Percentiles rank a stretch among this genome's conserved stretches.
Evolutionary conservation across 352 stramenopile species (phyloP).

Genomic region (Elongisporangium senticosum): DNA sequence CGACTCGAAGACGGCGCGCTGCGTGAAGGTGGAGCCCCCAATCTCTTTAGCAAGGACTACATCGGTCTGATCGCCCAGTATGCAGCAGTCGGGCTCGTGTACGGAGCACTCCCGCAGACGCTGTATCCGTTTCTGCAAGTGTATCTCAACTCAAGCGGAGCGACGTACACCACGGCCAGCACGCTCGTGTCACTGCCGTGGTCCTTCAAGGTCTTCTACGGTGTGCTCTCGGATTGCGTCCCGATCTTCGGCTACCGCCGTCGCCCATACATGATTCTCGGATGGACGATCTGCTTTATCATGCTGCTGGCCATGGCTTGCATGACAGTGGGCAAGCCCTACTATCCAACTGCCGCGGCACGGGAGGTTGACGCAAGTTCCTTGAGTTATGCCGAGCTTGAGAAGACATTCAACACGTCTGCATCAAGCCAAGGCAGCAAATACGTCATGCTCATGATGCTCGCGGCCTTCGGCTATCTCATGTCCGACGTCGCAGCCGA

Average conservation of each 20-base stretch:
- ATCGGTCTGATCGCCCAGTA: conserved; percentile 35
- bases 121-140: conserved; percentile 38
- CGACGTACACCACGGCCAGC: conserved; percentile 25
- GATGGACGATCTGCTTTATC: conserved; percentile 23
- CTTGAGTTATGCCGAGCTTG: conserved; percentile 4
- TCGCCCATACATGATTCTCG: conserved; percentile 36
- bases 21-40: conserved; percentile 15
- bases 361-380: conserved; percentile 1
- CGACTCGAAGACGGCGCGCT: conserved; percentile 20
- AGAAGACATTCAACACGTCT: conserved; percentile 10
- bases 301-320: conserved; percentile 23
- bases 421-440: conserved; percentile 14
- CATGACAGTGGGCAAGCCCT: conserved; percentile 16
- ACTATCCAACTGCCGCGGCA: conserved; percentile 16
- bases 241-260: conserved; percentile 39
- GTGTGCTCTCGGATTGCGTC: conserved; percentile 28
- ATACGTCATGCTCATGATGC: conserved; percentile 29
- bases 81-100: conserved; percentile 27
- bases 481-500: conserved; percentile 21
- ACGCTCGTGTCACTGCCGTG: conserved; percentile 29
- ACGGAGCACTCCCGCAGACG: conserved; percentile 25
- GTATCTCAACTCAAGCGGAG: conserved; percentile 32
- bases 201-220: conserved; percentile 34
- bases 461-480: conserved; percentile 25
- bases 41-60: conserved; percentile 21